These are phyloP conservation scores for Aspergillus sp. DNA, from an alignment of 2,329 filamentous ascomycete species.

Conservation along the genomic window DNA sequence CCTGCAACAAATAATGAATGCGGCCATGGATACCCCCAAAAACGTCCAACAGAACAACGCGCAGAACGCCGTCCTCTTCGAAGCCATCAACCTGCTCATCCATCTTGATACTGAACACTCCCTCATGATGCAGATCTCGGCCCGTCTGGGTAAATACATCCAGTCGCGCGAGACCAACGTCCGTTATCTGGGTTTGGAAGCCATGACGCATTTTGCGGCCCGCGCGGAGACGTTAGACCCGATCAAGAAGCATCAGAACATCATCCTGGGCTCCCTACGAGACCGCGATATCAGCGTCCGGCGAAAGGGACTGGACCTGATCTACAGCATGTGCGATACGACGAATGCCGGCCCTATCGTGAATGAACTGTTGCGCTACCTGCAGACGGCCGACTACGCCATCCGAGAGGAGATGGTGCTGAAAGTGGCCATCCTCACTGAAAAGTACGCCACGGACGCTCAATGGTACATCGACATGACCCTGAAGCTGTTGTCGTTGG, in stretches of 20 bases:
- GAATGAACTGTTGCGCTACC: conserved; percentile 85
- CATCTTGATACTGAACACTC: conserved; percentile 93
- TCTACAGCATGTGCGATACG: conserved; percentile 99
- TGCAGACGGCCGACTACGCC: conserved; percentile 95
- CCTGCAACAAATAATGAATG: conserved; percentile 83
- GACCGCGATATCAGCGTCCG: conserved; percentile 97
- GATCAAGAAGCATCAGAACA: conserved; percentile 96
- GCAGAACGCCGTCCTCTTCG: conserved; percentile 95
- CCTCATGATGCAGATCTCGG: conserved; percentile 93
- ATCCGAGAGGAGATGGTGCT: conserved; percentile 99
- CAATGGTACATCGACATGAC: conserved; percentile 99
- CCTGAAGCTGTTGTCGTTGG: conserved; percentile 88
- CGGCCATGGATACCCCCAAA: conserved; percentile 90
- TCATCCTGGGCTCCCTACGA: conserved; percentile 90
- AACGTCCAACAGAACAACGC: conserved; percentile 99
- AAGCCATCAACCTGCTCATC: conserved; percentile 96
- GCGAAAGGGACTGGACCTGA: conserved; percentile 87
- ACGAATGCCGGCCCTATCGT: conserved; percentile 94
- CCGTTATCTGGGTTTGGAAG: conserved; percentile 89
- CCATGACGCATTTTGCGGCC: conserved; percentile 96
- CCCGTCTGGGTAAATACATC: conserved; percentile 89
- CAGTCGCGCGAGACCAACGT: conserved; percentile 97
- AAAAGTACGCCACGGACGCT: conserved; percentile 97
- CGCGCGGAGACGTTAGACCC: conserved; percentile 91
- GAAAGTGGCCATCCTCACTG: conserved; percentile 96